A percentile compares a stretch with the other conserved stretches of the same genome.
Evolutionary conservation across 2,329 filamentous ascomycete species (phyloP).

Genomic region (Penicillium italicum): DNA sequence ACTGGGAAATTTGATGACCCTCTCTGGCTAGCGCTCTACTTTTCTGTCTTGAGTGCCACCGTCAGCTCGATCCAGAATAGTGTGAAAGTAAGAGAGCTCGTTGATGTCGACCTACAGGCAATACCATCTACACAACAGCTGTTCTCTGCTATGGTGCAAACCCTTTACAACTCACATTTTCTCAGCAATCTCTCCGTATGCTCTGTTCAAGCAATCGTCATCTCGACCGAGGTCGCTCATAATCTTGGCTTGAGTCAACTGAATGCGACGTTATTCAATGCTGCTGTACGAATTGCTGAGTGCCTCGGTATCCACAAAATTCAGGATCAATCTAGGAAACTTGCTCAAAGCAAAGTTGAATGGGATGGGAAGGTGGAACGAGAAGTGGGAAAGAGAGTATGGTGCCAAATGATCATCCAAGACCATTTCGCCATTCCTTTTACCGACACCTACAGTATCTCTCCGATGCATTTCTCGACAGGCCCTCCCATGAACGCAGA

Average conservation of each 20-base stretch:
- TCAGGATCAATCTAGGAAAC: slow-evolving; percentile 13
- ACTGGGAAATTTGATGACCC: slow-evolving; percentile 24
- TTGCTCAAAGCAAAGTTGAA: slow-evolving; percentile 15
- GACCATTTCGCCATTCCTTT: slow-evolving; percentile 39
- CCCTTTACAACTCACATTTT: slow-evolving; percentile 33
- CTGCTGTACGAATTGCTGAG: slow-evolving; percentile 38
- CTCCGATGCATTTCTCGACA: slow-evolving; percentile 36
- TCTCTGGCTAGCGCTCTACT: slow-evolving; percentile 26
- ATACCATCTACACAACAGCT: slow-evolving; percentile 26
- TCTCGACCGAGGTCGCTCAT: slow-evolving; percentile 39
- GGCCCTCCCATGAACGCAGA: slow-evolving; percentile 34
- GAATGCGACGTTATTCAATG: slow-evolving; percentile 35
- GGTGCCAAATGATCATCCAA: slow-evolving; percentile 40
- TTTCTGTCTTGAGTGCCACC: slow-evolving; percentile 24
- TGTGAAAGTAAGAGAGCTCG: slow-evolving; percentile 13
- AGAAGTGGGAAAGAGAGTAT: slow-evolving; percentile 37
- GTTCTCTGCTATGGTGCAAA: slow-evolving; percentile 34
- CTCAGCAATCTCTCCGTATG: slow-evolving; percentile 31
- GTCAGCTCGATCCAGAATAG: slow-evolving; percentile 27
- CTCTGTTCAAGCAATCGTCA: slow-evolving; percentile 37
- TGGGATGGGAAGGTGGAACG: slow-evolving; percentile 27
- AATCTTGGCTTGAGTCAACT: slow-evolving; percentile 38
- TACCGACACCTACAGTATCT: slow-evolving; percentile 39
- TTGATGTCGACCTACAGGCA: slow-evolving; percentile 17
- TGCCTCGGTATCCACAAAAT: slow-evolving; percentile 29